A percentile compares a stretch with the other conserved stretches of the same genome.
Evolutionary conservation across 306 rosid genomes (phyloP).

Genomic region (Sicyos baderoa): DNA sequence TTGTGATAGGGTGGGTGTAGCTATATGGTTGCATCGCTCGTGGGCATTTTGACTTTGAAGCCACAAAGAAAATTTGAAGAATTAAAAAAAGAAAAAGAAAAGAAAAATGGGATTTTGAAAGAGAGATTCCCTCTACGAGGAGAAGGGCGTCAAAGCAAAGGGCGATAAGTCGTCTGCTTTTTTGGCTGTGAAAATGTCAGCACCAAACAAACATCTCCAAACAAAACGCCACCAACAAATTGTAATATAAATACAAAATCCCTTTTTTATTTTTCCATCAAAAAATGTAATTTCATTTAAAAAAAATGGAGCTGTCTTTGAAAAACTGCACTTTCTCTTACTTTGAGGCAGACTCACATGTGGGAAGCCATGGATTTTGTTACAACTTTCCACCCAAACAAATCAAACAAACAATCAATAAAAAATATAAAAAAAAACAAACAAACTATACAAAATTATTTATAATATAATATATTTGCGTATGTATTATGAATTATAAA

Average conservation of each 20-base stretch:
- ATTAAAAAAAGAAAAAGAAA: neutral
- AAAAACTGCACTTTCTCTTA: slow-evolving; percentile 41
- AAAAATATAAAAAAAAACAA: too few species aligned
- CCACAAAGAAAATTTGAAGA: neutral
- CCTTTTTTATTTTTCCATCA: too few species aligned
- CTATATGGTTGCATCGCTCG: neutral
- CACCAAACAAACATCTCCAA: slow-evolving; percentile 5
- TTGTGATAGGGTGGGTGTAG: neutral
- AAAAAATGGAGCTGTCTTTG: slow-evolving; percentile 28
- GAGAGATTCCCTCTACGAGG: slow-evolving; percentile 77
- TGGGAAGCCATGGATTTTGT: slow-evolving; percentile 11
- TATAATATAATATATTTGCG: too few species aligned
- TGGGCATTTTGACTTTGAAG: slow-evolving; percentile 22
- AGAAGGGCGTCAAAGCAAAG: slow-evolving; percentile 31
- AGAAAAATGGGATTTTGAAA: slow-evolving; percentile 8
- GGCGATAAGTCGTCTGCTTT: slow-evolving; percentile 18
- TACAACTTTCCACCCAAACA: slow-evolving; percentile 4
- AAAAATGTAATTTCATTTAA: too few species aligned
- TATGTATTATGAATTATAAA: neutral
- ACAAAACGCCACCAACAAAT: neutral
- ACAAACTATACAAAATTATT: too few species aligned
- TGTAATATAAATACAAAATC: too few species aligned
- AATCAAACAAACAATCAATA: neutral
- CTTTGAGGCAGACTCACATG: slow-evolving; percentile 36
- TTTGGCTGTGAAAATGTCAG: slow-evolving; percentile 19